Conservation (phyloP, 2,329 filamentous ascomycete species). For the Penicillium griseofulvum region DNA sequence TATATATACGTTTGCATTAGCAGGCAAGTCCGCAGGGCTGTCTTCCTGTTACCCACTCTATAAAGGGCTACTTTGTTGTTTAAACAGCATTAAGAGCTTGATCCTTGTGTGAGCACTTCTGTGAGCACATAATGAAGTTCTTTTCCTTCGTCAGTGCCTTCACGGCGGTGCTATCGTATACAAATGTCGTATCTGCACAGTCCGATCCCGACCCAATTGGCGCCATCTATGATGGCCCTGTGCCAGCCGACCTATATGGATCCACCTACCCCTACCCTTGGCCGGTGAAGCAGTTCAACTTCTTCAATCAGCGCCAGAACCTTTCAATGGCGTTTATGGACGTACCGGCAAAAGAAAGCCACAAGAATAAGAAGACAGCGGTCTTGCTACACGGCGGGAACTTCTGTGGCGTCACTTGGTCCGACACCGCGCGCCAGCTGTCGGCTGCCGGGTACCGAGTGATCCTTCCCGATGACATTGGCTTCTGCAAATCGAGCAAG, state of each 20-base stretch:
- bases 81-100: neutral
- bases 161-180: neutral
- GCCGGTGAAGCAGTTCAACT: conserved; percentile 16
- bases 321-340: conserved; percentile 18
- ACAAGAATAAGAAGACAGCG: conserved; percentile 4
- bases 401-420: conserved; percentile 16
- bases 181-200: conserved; percentile 2
- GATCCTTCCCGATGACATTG: conserved; percentile 16
- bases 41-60: neutral
- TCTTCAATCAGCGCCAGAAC: conserved; percentile 15
- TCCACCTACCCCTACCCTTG: conserved; percentile 13
- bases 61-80: neutral
- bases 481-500: conserved; percentile 19
- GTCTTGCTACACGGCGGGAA: conserved; percentile 15
- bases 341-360: neutral
- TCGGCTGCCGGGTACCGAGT: conserved; percentile 14
- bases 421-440: conserved; percentile 12
- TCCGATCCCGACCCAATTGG: conserved; percentile 11
- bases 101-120: neutral
- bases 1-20: neutral
- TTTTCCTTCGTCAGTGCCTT: neutral
- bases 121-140: conserved; percentile 2
- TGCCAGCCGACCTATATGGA: conserved; percentile 9
- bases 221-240: conserved; percentile 11
- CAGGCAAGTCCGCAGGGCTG: neutral